A percentile compares a stretch with the other conserved stretches of the same genome.
phyloP scores from a whole-genome alignment of 805 yeast species.

The Candida rishiriensis region DNA sequence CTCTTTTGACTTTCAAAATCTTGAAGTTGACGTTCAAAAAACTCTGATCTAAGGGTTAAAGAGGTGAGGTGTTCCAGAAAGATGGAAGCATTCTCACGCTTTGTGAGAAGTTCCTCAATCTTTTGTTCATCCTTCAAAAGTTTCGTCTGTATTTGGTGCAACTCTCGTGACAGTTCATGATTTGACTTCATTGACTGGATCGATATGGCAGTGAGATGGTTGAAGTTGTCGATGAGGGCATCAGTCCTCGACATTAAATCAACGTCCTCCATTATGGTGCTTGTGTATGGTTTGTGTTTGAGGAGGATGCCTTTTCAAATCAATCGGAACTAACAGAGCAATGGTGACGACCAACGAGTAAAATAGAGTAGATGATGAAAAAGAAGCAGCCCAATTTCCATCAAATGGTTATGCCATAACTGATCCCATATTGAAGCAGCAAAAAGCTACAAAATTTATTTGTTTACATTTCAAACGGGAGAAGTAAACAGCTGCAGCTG shows the following conservation, averaged over 20 bases:
- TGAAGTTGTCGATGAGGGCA: conserved; percentile 13
- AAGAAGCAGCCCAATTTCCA: background rate
- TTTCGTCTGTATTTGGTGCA: conserved; percentile 15
- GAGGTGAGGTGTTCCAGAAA: conserved; percentile 30
- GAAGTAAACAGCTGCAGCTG: too few relatives aligned
- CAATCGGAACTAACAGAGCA: background rate
- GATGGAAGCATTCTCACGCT: conserved; percentile 23
- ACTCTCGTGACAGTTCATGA: conserved; percentile 9
- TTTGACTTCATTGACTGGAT: conserved; percentile 12
- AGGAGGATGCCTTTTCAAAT: too few relatives aligned
- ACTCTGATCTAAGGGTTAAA: conserved; percentile 29
- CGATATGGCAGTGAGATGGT: conserved; percentile 13
- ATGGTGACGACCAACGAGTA: background rate
- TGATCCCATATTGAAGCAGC: too few relatives aligned
- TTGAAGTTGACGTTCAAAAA: conserved; percentile 31
- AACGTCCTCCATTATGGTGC: too few relatives aligned
- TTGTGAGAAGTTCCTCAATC: conserved; percentile 20
- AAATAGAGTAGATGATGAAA: background rate
- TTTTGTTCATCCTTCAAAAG: conserved; percentile 17
- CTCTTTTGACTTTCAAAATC: conserved; percentile 21
- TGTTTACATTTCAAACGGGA: background rate
- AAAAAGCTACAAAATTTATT: background rate
- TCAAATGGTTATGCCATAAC: too few relatives aligned
- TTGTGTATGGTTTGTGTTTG: too few relatives aligned
- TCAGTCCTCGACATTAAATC: conserved; percentile 1